Evolutionary conservation across 106 monocot genomes (phyloP).

Genomic region (Dendrobium officinale): DNA sequence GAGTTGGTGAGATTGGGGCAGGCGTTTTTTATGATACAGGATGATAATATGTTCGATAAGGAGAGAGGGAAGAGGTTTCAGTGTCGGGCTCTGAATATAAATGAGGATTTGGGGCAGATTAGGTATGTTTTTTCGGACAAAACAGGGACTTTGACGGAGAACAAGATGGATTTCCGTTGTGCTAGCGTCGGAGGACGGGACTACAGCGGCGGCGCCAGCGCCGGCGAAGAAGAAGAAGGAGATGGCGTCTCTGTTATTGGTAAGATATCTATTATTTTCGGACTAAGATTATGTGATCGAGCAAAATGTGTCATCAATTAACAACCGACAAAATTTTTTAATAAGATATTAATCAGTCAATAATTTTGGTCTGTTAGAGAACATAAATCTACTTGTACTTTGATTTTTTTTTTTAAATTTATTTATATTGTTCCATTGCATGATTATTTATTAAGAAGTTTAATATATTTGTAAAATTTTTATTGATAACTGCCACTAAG

Average conservation of each 20-base stretch:
- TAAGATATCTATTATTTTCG: background rate
- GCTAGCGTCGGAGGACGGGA: constrained; percentile 57
- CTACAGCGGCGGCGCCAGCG: constrained; percentile 24
- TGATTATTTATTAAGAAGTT: no score
- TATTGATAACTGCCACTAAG: no score
- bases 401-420: no score
- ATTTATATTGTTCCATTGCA: no score
- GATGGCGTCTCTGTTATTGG: constrained; percentile 12
- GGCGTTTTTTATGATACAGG: constrained; percentile 79
- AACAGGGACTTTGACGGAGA: constrained; percentile 90
- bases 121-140: constrained; percentile 95
- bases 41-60: constrained; percentile 46
- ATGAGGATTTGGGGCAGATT: constrained; percentile 93
- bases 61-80: constrained; percentile 49
- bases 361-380: no score
- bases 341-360: no score
- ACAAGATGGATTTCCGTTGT: constrained; percentile 87
- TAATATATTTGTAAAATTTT: no score
- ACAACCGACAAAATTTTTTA: no score
- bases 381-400: no score
- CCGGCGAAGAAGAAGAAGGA: background rate
- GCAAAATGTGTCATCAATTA: no score
- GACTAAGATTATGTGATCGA: no score
- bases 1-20: constrained; percentile 80
- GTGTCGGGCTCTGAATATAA: constrained; percentile 87